These are phyloP conservation scores for Monosporozyma unispora DNA, from an alignment of 805 yeast species.

Conservation along the genomic window DNA sequence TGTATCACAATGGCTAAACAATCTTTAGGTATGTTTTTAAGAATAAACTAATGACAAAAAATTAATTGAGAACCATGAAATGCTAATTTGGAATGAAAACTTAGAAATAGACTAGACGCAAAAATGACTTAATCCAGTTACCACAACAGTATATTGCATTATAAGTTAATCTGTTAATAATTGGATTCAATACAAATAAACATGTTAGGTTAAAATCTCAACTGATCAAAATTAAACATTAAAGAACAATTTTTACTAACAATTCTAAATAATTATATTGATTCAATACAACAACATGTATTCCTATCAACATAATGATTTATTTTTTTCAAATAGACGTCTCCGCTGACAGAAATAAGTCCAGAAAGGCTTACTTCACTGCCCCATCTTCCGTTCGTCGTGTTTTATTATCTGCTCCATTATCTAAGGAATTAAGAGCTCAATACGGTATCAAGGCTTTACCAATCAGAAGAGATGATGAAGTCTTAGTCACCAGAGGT, in stretches of 20 bases:
- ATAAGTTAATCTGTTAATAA: too few relatives aligned
- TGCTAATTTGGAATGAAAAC: neutral
- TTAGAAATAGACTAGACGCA: too few relatives aligned
- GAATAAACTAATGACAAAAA: neutral
- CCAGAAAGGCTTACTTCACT: conserved; percentile 99
- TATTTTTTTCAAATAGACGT: conserved; percentile 53
- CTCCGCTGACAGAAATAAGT: conserved; percentile 97
- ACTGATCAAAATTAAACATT: neutral
- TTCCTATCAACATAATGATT: neutral
- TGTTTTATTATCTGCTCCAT: conserved; percentile 92
- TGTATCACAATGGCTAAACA: conserved; percentile 36
- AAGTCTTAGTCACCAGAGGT: conserved; percentile 94
- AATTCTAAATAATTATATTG: neutral
- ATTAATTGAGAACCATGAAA: neutral
- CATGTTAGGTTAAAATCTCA: neutral
- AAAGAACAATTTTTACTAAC: conserved; percentile 4
- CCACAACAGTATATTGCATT: too few relatives aligned
- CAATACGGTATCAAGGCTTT: conserved; percentile 92
- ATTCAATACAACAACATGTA: neutral
- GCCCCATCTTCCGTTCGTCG: conserved; percentile 97
- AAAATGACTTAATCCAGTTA: too few relatives aligned
- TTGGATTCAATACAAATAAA: too few relatives aligned
- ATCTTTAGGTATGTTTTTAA: conserved; percentile 37
- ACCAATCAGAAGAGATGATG: conserved; percentile 97
- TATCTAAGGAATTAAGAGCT: conserved; percentile 97